Evolutionary conservation across 2,329 filamentous ascomycete species (phyloP), one percentile per base, ranked within the genome.

Genomic region (Trichoderma simmonsii): DNA sequence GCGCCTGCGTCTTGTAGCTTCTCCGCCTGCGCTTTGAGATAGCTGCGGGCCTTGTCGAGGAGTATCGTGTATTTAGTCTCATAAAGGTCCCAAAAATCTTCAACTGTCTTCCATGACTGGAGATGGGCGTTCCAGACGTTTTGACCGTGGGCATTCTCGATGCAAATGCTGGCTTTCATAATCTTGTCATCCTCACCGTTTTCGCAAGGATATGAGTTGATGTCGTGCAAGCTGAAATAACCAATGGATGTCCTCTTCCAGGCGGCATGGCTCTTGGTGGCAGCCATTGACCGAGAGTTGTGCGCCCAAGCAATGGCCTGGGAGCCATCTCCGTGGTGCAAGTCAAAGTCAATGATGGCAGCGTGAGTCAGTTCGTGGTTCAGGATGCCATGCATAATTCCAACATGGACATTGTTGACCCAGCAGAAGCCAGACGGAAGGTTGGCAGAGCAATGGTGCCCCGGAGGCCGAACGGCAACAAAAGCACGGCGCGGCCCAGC

Each of bases 131-230:
- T 99, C 94, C 96, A 98, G 66, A 98, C 90, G 9, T 90, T 95
- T 80, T 99, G 96, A 1, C 93, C 92, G 79, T 99, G 96, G 0
- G 95, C 94, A 77, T 95, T 95, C 73, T 98, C 95, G 74, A 99
- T 91, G 80, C 97, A 98, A 30, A 98, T 83, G 83, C 95, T 98
- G 2, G 97, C 96, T 77, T 95, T 97, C 79, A 92, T 93, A 66
- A 98, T 91, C 81, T 98, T 98, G 26, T 96, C 93, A 72, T 92
- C 89, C 73, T 98, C 95, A n/a, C 95, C 96, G 79, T 88, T 89
- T 80, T 99, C 96, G 80, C 96, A 99, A 0, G 97, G 96, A 78
- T 97, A 99, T 0, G 95, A 98, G 82, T 99, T 98, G 83, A 99
- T 98, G 78, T 99, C 96, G 80, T 99, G 96, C 57, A 99, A 81